Conservation (phyloP, 1,139 yeast species). For the Candida glucosophila region DNA sequence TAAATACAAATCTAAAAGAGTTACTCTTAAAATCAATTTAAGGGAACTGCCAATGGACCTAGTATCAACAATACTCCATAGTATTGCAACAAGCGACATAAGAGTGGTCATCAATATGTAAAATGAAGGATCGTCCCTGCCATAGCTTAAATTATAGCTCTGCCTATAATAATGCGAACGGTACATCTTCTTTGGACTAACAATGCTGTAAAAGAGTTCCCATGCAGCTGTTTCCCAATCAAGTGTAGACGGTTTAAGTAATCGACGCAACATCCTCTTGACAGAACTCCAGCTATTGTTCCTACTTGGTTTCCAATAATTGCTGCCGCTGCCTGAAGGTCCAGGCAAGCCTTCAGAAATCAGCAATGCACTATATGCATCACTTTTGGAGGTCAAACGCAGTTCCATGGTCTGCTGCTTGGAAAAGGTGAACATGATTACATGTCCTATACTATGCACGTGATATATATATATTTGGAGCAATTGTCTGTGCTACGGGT, state of each 20-base stretch:
- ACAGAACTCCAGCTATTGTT: no score
- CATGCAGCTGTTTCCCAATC: constrained; percentile 91
- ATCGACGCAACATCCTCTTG: constrained; percentile 24
- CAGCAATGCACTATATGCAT: no score
- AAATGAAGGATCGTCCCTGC: constrained; percentile 89
- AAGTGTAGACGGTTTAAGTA: constrained; percentile 69
- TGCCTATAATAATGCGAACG: constrained; percentile 60
- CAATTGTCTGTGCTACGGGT: no score
- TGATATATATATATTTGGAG: no score
- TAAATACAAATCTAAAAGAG: constrained; percentile 72
- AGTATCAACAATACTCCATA: constrained; percentile 84
- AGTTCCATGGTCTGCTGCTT: no score
- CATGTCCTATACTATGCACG: no score
- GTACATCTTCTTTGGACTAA: constrained; percentile 76
- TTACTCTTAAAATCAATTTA: constrained; percentile 69
- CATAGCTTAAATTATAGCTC: constrained; percentile 40
- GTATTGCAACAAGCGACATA: constrained; percentile 65
- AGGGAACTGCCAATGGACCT: constrained; percentile 53
- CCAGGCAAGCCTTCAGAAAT: no score
- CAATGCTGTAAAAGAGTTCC: constrained; percentile 72
- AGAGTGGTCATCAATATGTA: constrained; percentile 60
- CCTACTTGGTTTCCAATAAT: no score
- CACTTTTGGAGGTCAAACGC: no score
- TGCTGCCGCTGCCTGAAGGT: no score
- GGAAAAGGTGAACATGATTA: no score